phyloP scores from a whole-genome alignment of 176 grass and related monocot genomes.

The Pontederia paniculata region DNA sequence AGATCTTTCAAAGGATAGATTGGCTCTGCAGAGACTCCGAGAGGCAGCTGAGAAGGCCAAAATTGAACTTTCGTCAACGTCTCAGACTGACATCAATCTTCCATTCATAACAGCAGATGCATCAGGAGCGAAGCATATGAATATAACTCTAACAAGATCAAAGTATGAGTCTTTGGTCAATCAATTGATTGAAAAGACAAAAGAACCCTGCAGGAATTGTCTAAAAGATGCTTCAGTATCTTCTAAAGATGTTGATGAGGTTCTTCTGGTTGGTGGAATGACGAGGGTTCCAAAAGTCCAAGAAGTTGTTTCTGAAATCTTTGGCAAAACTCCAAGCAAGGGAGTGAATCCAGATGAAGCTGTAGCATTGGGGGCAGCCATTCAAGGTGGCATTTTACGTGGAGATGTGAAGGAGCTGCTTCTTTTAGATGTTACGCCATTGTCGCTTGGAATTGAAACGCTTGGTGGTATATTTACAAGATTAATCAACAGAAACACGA shows the following conservation, averaged over 20 bases:
- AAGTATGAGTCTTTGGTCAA: conserved; percentile 58
- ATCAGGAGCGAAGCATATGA: conserved; percentile 68
- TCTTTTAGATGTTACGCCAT: conserved; percentile 57
- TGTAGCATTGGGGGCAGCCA: conserved; percentile 59
- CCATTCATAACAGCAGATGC: conserved; percentile 72
- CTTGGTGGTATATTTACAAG: conserved; percentile 72
- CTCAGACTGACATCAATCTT: conserved; percentile 65
- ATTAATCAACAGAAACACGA: conserved; percentile 74
- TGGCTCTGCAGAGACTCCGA: conserved; percentile 50
- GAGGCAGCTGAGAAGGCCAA: conserved; percentile 78
- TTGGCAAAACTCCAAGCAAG: conserved; percentile 58
- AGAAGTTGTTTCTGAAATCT: conserved; percentile 48
- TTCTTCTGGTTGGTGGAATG: conserved; percentile 75
- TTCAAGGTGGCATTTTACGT: conserved; percentile 67
- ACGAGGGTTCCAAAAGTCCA: conserved; percentile 76
- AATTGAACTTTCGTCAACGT: conserved; percentile 60
- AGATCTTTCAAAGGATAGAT: conserved; percentile 57
- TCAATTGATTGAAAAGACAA: conserved; percentile 55
- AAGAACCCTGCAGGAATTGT: conserved; percentile 53
- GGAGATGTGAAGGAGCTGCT: conserved; percentile 86
- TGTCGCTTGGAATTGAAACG: conserved; percentile 70
- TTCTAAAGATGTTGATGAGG: conserved; percentile 64
- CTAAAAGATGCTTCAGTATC: conserved; percentile 59
- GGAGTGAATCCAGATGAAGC: conserved; percentile 77
- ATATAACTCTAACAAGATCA: conserved; percentile 62